Percentiles rank a stretch among this genome's conserved stretches.
These are phyloP conservation scores for Vickermania ingenoplastis DNA, from an alignment of 208 protist genomes.

Conservation along the genomic window DNA sequence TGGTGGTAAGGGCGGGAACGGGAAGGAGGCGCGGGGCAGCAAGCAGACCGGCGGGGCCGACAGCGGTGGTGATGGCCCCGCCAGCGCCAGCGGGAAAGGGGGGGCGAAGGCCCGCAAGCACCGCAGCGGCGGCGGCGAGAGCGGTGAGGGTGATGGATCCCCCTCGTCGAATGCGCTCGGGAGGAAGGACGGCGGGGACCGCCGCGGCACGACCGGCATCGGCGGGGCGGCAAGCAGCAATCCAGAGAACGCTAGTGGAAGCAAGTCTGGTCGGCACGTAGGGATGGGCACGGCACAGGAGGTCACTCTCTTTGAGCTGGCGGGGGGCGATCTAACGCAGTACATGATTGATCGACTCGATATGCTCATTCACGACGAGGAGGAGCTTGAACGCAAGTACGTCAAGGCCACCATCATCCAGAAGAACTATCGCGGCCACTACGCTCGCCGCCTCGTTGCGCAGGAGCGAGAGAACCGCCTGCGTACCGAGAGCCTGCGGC, in stretches of 20 bases:
- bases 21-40: background rate
- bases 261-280: background rate
- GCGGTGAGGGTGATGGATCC: background rate
- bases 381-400: conserved; percentile 70
- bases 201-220: background rate
- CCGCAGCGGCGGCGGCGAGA: background rate
- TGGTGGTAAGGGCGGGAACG: background rate
- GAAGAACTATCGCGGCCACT: conserved; percentile 46
- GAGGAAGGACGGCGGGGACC: background rate
- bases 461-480: conserved; percentile 16
- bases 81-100: background rate
- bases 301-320: conserved; percentile 4
- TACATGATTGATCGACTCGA: conserved; percentile 63
- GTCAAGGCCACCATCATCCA: conserved; percentile 47
- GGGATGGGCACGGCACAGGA: background rate
- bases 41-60: background rate
- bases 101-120: conserved; percentile 1
- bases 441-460: conserved; percentile 18
- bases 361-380: conserved; percentile 67
- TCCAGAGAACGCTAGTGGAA: background rate
- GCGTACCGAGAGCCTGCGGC: conserved; percentile 14
- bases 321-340: conserved; percentile 24
- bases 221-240: background rate
- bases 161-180: background rate
- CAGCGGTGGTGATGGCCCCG: background rate